phyloP scores from a whole-genome alignment of 495 filamentous ascomycete genomes.

The Podospora conica region DNA sequence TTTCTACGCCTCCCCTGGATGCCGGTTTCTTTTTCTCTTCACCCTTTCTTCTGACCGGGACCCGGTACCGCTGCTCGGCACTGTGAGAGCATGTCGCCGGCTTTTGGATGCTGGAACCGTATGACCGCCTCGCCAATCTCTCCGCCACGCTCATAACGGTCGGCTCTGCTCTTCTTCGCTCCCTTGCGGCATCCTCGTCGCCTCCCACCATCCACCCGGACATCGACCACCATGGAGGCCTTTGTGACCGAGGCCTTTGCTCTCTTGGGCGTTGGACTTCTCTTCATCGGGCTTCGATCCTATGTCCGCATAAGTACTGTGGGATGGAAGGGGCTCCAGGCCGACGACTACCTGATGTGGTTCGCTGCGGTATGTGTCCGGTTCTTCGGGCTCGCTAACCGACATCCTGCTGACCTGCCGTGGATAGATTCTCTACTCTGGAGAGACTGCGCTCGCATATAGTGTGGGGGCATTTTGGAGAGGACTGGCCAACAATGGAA shows the following conservation, averaged over 20 bases:
- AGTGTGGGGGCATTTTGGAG: slow-evolving; percentile 34
- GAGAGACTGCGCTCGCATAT: slow-evolving; percentile 30
- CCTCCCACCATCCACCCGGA: not conserved
- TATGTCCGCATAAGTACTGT: slow-evolving; percentile 45
- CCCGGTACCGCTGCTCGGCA: not conserved
- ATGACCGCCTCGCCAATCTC: not conserved
- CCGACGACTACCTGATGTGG: slow-evolving; percentile 58
- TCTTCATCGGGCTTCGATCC: slow-evolving; percentile 45
- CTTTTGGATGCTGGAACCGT: not conserved
- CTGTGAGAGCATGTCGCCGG: not conserved
- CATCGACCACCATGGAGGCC: slow-evolving; percentile 19
- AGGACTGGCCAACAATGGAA: slow-evolving; percentile 55
- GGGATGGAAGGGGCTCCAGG: slow-evolving; percentile 44
- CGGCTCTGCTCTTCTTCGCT: not conserved
- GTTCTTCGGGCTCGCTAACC: too few species aligned
- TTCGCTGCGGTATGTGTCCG: slow-evolving; percentile 43
- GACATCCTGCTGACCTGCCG: not conserved
- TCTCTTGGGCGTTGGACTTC: slow-evolving; percentile 43
- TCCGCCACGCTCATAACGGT: not conserved
- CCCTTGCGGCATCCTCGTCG: not conserved
- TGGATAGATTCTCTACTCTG: slow-evolving; percentile 30
- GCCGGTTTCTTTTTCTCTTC: not conserved
- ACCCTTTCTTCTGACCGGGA: not conserved
- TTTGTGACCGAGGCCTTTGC: slow-evolving; percentile 51
- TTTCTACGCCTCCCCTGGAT: not conserved